Evolutionary conservation across 1,284 basidiomycete genomes (phyloP).

Genomic region (Malassezia dermatis): DNA sequence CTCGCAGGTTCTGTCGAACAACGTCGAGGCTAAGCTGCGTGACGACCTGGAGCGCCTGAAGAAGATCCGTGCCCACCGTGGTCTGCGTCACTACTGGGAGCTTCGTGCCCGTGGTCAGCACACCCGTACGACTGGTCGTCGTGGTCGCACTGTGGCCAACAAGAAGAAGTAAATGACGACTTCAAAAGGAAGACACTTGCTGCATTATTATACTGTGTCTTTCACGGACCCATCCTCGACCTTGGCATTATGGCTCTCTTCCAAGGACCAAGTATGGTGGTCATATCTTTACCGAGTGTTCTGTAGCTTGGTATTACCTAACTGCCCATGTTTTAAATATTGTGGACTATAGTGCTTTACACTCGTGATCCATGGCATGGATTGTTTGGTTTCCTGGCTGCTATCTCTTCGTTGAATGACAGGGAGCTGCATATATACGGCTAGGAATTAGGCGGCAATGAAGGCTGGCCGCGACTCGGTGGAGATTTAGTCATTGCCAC

Average conservation of each 20-base stretch:
- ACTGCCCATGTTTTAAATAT: not conserved
- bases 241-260: not conserved
- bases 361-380: not conserved
- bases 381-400: not conserved
- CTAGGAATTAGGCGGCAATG: too few relatives aligned
- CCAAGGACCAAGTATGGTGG: not conserved
- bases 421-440: too few relatives aligned
- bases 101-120: conserved; percentile 84
- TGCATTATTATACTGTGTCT: not conserved
- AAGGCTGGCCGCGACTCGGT: not conserved
- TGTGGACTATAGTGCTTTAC: not conserved
- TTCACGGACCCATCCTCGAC: not conserved
- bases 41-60: conserved; percentile 97
- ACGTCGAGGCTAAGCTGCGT: conserved; percentile 94
- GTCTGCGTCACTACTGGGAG: conserved; percentile 95
- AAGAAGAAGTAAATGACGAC: conserved; percentile 43
- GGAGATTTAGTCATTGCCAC: not conserved
- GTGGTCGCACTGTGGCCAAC: conserved; percentile 48
- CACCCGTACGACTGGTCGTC: conserved; percentile 90
- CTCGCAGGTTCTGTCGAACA: conserved; percentile 90
- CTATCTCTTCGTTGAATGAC: too few relatives aligned
- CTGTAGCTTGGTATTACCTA: not conserved
- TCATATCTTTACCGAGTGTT: not conserved
- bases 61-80: conserved; percentile 98
- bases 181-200: conserved; percentile 5